Conservation (phyloP, 768 basidiomycete species). For the Erythrobasidium yunnanense region DNA sequence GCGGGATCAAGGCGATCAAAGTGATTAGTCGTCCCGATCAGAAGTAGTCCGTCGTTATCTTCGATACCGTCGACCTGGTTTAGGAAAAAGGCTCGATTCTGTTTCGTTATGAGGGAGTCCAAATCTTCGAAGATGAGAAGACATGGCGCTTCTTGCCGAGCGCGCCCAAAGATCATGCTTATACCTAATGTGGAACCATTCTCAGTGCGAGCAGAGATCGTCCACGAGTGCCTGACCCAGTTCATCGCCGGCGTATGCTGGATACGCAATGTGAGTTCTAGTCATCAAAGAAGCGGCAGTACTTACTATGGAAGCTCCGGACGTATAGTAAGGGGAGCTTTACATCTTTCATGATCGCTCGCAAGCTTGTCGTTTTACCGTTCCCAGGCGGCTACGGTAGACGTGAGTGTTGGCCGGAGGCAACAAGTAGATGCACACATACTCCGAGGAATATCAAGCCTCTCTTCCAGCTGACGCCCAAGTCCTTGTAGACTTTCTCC, state of each 20-base stretch:
- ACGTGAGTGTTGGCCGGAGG: not conserved
- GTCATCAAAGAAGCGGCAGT: slow-evolving; percentile 32
- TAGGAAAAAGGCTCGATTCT: slow-evolving; percentile 74
- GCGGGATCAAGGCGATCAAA: slow-evolving; percentile 68
- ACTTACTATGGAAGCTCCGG: slow-evolving; percentile 57
- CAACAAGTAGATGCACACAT: slow-evolving; percentile 45
- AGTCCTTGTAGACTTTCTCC: slow-evolving; percentile 58
- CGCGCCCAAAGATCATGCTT: slow-evolving; percentile 57
- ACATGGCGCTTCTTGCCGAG: slow-evolving; percentile 48
- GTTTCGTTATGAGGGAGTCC: slow-evolving; percentile 66
- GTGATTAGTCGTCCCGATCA: slow-evolving; percentile 59
- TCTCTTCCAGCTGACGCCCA: slow-evolving; percentile 78
- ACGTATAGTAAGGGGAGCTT: slow-evolving; percentile 67
- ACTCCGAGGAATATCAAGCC: slow-evolving; percentile 66
- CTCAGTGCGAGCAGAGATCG: slow-evolving; percentile 35
- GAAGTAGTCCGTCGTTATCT: slow-evolving; percentile 64
- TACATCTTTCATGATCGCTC: slow-evolving; percentile 64
- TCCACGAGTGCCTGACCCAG: not conserved
- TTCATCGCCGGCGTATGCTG: not conserved
- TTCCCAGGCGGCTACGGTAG: slow-evolving; percentile 3
- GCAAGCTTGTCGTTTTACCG: slow-evolving; percentile 53
- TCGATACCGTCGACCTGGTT: slow-evolving; percentile 70
- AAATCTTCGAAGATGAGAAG: slow-evolving; percentile 55
- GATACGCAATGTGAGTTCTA: slow-evolving; percentile 24
- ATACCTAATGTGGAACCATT: slow-evolving; percentile 53